phyloP scores from a whole-genome alignment of 2,329 filamentous ascomycete genomes.

The Fusarium annulatum region DNA sequence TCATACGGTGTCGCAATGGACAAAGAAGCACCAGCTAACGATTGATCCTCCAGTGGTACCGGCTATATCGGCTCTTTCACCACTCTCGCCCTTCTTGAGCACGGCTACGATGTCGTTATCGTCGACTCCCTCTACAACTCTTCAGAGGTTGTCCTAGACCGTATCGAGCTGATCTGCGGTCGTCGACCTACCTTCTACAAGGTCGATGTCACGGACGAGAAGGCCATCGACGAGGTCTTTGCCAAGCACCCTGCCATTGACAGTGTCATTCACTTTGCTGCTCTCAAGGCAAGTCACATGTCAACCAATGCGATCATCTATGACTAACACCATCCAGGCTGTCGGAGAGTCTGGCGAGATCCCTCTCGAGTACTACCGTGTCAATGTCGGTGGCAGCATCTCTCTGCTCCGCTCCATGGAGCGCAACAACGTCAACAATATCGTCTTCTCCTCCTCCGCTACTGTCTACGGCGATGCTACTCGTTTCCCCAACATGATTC shows the following conservation, averaged over 20 bases:
- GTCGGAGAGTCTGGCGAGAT: constrained; percentile 95
- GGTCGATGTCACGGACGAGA: constrained; percentile 88
- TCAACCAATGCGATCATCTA: not conserved
- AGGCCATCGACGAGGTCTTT: constrained; percentile 87
- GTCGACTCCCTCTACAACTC: constrained; percentile 98
- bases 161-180: constrained; percentile 92
- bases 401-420: constrained; percentile 87
- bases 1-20: constrained; percentile 17
- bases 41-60: constrained; percentile 75
- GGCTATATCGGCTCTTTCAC: constrained; percentile 99
- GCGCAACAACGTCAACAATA: constrained; percentile 91
- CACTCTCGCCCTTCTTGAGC: constrained; percentile 87
- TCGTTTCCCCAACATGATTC: constrained; percentile 96
- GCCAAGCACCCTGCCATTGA: constrained; percentile 90
- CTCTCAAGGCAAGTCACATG: constrained; percentile 78
- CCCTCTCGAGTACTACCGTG: constrained; percentile 96
- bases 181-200: constrained; percentile 88
- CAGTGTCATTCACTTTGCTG: constrained; percentile 98
- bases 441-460: constrained; percentile 98
- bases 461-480: constrained; percentile 99
- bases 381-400: constrained; percentile 95
- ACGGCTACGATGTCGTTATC: constrained; percentile 96
- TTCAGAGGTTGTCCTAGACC: constrained; percentile 88
- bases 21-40: constrained; percentile 38
- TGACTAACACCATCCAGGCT: constrained; percentile 66